Evolutionary conservation across 768 basidiomycete genomes (phyloP).

Genomic region (Russula sp.): DNA sequence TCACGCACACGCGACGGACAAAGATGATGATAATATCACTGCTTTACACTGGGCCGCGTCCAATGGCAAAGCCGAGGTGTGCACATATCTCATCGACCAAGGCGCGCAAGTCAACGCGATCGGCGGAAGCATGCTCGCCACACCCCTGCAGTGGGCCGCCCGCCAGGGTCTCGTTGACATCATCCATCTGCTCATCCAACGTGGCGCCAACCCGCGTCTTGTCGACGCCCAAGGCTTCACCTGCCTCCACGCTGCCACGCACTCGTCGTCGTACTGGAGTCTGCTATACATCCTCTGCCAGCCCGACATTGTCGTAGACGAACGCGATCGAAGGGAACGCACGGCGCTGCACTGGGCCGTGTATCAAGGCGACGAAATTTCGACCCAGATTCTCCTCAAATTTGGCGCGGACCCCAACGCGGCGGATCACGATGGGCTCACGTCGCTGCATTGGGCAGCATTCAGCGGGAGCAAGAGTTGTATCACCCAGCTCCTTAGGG

Average conservation of each 20-base stretch:
- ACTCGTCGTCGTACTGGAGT: conserved; percentile 90
- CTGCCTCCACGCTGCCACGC: conserved; percentile 85
- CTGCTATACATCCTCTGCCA: conserved; percentile 89
- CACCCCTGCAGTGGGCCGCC: conserved; percentile 96
- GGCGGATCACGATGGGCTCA: conserved; percentile 71
- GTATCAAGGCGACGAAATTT: conserved; percentile 93
- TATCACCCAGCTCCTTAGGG: conserved; percentile 77
- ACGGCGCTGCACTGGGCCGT: conserved; percentile 97
- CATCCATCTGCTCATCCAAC: conserved; percentile 81
- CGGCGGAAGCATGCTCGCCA: conserved; percentile 87
- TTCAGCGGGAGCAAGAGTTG: conserved; percentile 82
- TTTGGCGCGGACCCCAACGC: conserved; percentile 76
- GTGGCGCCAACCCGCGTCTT: conserved; percentile 88
- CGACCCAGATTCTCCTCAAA: conserved; percentile 80
- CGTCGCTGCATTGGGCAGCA: conserved; percentile 91
- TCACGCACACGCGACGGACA: conserved; percentile 60
- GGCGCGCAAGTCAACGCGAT: conserved; percentile 93
- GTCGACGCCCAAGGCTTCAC: conserved; percentile 92
- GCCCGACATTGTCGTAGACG: conserved; percentile 76
- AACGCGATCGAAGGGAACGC: conserved; percentile 82
- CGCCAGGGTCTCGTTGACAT: conserved; percentile 95
- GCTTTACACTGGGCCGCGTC: conserved; percentile 97
- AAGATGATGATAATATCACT: conserved; percentile 85
- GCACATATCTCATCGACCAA: conserved; percentile 78
- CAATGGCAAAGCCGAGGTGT: conserved; percentile 83